Evolutionary conservation across 2,329 filamentous ascomycete genomes (phyloP).

Genomic region (Rhinocladiella mackenziei): DNA sequence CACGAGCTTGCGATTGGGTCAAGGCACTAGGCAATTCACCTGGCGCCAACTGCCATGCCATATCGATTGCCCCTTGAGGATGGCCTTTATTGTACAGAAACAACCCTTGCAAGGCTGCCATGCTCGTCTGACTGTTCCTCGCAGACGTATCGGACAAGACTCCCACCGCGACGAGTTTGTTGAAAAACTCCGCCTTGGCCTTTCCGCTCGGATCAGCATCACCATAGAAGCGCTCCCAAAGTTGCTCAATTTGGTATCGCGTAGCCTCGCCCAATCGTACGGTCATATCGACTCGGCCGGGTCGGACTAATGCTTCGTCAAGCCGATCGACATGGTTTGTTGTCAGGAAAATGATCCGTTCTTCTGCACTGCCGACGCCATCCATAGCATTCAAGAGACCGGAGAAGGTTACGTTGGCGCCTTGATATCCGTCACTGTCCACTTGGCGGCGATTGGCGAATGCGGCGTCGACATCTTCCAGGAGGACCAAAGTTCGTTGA

Average conservation of each 20-base stretch:
- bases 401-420: conserved; percentile 89
- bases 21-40: conserved; percentile 22
- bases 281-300: conserved; percentile 90
- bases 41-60: conserved; percentile 51
- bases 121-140: conserved; percentile 60
- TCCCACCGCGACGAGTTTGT: conserved; percentile 64
- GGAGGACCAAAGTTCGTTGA: conserved; percentile 71
- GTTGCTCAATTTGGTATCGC: conserved; percentile 72
- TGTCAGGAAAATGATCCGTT: conserved; percentile 88
- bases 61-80: conserved; percentile 77
- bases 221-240: conserved; percentile 95
- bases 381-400: conserved; percentile 82
- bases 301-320: conserved; percentile 82
- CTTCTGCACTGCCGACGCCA: conserved; percentile 89
- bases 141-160: conserved; percentile 52
- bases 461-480: conserved; percentile 89
- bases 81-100: conserved; percentile 95
- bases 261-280: conserved; percentile 85
- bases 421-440: conserved; percentile 77
- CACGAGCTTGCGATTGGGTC: not conserved
- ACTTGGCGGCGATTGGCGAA: conserved; percentile 75
- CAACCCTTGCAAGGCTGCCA: conserved; percentile 86
- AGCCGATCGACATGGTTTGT: conserved; percentile 85
- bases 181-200: conserved; percentile 65
- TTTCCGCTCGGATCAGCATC: conserved; percentile 65